phyloP scores from a whole-genome alignment of 164 flowering plant genomes.

The Amborella trichopoda region DNA sequence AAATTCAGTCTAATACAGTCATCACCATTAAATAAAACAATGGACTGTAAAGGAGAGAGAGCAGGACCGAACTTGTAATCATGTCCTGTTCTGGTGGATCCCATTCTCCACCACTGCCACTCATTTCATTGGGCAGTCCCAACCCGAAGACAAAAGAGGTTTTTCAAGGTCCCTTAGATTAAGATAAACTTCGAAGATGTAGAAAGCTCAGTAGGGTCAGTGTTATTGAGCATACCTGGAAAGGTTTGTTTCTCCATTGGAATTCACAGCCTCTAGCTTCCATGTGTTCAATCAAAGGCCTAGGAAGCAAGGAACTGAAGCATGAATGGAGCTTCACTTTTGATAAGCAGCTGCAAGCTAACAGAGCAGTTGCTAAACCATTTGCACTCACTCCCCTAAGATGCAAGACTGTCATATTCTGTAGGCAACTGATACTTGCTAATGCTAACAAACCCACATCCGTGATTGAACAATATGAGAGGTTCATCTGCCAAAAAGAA shows the following conservation, averaged over 20 bases:
- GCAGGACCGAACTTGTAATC: no score
- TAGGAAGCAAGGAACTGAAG: conserved; percentile 42
- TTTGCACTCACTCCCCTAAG: conserved; percentile 44
- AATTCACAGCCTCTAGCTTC: conserved; percentile 75
- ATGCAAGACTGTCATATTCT: conserved; percentile 62
- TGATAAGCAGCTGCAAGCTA: conserved; percentile 60
- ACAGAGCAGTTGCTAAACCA: conserved; percentile 58
- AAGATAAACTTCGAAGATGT: no score
- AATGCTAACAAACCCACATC: conserved; percentile 72
- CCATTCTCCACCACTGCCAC: no score
- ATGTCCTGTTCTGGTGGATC: no score
- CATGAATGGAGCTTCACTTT: conserved; percentile 71
- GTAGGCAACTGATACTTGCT: conserved; percentile 72
- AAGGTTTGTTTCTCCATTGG: conserved; percentile 68
- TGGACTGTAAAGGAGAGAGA: no score
- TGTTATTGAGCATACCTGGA: no score
- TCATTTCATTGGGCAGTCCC: no score
- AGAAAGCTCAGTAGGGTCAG: no score
- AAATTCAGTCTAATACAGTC: no score
- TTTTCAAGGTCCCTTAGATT: no score
- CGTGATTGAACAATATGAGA: conserved; percentile 68
- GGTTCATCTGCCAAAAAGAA: conserved; percentile 63
- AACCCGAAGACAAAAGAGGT: no score
- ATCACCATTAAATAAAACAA: no score
- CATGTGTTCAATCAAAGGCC: conserved; percentile 40